phyloP scores from a whole-genome alignment of 768 basidiomycete genomes.

The Lactarius pseudohatsudake region DNA sequence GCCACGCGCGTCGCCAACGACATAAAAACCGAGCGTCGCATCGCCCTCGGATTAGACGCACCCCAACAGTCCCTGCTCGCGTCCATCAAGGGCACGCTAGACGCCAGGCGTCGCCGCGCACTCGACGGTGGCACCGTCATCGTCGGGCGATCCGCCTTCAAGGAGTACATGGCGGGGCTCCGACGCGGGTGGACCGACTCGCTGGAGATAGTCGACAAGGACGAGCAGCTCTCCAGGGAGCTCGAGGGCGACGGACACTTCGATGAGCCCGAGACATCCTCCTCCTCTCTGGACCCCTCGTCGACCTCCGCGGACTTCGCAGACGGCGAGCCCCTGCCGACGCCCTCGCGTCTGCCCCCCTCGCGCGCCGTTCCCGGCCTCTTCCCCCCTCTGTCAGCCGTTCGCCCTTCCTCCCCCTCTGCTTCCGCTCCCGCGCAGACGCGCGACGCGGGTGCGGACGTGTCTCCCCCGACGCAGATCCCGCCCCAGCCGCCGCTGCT shows the following conservation, averaged over 20 bases:
- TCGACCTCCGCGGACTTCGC: conserved; percentile 21
- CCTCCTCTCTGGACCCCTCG: conserved; percentile 30
- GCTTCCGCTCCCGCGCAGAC: conserved; percentile 29
- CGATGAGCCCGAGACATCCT: conserved; percentile 54
- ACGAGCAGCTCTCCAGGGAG: conserved; percentile 65
- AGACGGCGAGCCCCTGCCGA: conserved; percentile 45
- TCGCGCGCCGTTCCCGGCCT: conserved; percentile 36
- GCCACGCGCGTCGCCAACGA: conserved; percentile 72
- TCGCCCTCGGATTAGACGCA: conserved; percentile 61
- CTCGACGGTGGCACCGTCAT: conserved; percentile 84
- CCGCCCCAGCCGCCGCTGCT: conserved; percentile 79
- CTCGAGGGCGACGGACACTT: conserved; percentile 76
- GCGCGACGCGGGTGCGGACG: conserved; percentile 36
- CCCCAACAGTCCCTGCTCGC: conserved; percentile 45
- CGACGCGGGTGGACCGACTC: conserved; percentile 80
- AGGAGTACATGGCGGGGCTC: conserved; percentile 91
- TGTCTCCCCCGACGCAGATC: conserved; percentile 53
- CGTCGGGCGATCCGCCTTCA: conserved; percentile 86
- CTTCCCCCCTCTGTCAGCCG: conserved; percentile 33
- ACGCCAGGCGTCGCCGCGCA: conserved; percentile 54
- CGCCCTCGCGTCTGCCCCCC: conserved; percentile 39
- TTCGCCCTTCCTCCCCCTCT: conserved; percentile 30
- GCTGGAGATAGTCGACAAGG: conserved; percentile 64
- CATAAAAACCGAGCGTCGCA: conserved; percentile 67
- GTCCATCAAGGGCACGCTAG: conserved; percentile 53